Conservation (phyloP, 2,329 filamentous ascomycete species). For the Sporothrix phasma region DNA sequence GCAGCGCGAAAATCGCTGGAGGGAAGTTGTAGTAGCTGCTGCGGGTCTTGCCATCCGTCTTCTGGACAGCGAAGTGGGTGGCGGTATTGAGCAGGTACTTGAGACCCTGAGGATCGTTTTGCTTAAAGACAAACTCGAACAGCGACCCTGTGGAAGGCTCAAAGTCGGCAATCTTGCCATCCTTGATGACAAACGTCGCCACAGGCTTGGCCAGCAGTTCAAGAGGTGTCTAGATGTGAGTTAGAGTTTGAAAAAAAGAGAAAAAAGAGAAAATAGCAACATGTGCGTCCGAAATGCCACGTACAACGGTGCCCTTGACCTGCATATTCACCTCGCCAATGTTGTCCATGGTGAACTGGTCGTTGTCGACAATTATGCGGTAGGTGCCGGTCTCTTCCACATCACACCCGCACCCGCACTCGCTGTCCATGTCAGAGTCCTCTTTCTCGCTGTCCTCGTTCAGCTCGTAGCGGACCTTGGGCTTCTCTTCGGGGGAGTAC, state of each 20-base stretch:
- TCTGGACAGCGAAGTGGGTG: slow-evolving; percentile 33
- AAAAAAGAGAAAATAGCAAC: not conserved
- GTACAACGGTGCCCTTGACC: slow-evolving; percentile 49
- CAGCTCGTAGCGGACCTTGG: slow-evolving; percentile 41
- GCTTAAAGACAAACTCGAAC: slow-evolving; percentile 38
- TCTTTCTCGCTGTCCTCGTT: slow-evolving; percentile 30
- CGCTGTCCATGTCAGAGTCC: slow-evolving; percentile 27
- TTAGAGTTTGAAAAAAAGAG: not conserved
- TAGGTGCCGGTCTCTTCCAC: slow-evolving; percentile 31
- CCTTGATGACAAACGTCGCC: slow-evolving; percentile 26
- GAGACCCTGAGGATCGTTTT: slow-evolving; percentile 45
- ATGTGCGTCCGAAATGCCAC: not conserved
- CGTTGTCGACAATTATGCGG: slow-evolving; percentile 50
- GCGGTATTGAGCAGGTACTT: slow-evolving; percentile 48
- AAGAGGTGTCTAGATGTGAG: slow-evolving; percentile 34
- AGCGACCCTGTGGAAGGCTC: slow-evolving; percentile 21
- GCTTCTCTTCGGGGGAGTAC: slow-evolving; percentile 47
- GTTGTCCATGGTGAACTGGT: slow-evolving; percentile 65
- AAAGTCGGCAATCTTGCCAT: slow-evolving; percentile 24
- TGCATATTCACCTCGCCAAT: slow-evolving; percentile 59
- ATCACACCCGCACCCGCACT: slow-evolving; percentile 29
- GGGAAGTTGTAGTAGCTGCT: slow-evolving; percentile 33
- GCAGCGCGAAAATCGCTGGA: slow-evolving; percentile 33
- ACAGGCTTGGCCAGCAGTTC: slow-evolving; percentile 37
- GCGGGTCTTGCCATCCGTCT: slow-evolving; percentile 28